Percentiles rank a stretch among this genome's conserved stretches.
Conservation (phyloP, 1,139 yeast genomes). For the Candida pseudocylindracea region DNA sequence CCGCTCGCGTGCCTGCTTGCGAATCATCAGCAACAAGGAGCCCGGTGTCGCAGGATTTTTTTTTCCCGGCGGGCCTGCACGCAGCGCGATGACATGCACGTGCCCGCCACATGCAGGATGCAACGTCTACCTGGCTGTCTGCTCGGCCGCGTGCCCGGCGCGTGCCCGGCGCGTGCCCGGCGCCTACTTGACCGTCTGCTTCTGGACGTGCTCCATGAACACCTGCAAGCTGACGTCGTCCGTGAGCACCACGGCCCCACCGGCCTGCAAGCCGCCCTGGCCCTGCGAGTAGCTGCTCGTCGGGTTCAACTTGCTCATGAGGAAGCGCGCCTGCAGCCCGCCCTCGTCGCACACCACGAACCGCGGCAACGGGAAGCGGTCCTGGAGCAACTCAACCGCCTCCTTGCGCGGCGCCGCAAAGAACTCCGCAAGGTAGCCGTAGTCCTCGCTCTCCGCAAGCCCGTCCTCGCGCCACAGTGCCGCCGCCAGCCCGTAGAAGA, state of each 20-base stretch:
- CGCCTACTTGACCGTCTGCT: constrained; percentile 31
- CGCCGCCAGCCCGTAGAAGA: constrained; percentile 85
- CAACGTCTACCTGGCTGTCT: constrained; percentile 25
- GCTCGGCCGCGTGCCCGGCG: no score
- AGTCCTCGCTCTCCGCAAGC: constrained; percentile 79
- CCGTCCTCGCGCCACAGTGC: constrained; percentile 96
- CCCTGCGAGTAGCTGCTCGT: constrained; percentile 48
- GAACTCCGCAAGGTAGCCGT: constrained; percentile 67
- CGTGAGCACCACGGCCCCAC: constrained; percentile 70
- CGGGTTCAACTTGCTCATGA: constrained; percentile 85
- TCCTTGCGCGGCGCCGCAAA: constrained; percentile 82
- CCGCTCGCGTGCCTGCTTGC: constrained; percentile 91
- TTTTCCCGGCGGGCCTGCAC: no score
- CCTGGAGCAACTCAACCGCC: constrained; percentile 77
- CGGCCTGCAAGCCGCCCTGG: constrained; percentile 15
- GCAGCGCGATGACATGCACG: no score
- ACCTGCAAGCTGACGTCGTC: constrained; percentile 89
- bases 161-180: no score
- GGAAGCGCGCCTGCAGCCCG: constrained; percentile 94
- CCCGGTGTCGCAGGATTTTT: no score
- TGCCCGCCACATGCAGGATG: no score
- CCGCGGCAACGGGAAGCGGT: constrained; percentile 92
- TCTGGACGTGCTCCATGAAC: constrained; percentile 77
- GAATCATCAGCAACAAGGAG: constrained; percentile 19
- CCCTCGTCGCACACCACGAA: constrained; percentile 95